Evolutionary conservation across 495 filamentous ascomycete species (phyloP).

Genomic region (Penicillium arizonense): DNA sequence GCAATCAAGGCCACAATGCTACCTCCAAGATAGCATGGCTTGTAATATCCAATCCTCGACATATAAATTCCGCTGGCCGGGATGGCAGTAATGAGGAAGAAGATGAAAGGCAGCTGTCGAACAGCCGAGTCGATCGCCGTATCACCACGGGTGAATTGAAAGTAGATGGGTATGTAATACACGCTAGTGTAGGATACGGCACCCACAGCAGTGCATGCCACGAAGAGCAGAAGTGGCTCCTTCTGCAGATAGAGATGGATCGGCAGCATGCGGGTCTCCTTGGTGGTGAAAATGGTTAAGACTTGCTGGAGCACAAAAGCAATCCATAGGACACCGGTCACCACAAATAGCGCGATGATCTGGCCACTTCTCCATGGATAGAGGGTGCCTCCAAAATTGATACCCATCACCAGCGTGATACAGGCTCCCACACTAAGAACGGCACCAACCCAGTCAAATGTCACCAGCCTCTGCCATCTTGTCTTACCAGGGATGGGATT

Average conservation of each 20-base stretch:
- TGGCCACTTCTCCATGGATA: slow-evolving; percentile 26
- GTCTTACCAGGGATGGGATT: slow-evolving; percentile 40
- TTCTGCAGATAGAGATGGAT: slow-evolving; percentile 35
- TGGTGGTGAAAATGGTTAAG: slow-evolving; percentile 47
- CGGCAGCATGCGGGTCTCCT: slow-evolving; percentile 48
- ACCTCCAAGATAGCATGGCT: slow-evolving; percentile 47
- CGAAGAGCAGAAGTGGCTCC: slow-evolving; percentile 43
- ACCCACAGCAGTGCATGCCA: slow-evolving; percentile 26
- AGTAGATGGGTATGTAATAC: slow-evolving; percentile 53
- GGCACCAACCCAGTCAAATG: slow-evolving; percentile 30
- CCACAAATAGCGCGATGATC: slow-evolving; percentile 25
- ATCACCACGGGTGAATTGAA: slow-evolving; percentile 43
- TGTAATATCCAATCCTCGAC: slow-evolving; percentile 48
- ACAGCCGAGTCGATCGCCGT: slow-evolving; percentile 36
- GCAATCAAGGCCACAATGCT: slow-evolving; percentile 17
- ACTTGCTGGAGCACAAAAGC: slow-evolving; percentile 42
- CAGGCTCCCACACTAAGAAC: slow-evolving; percentile 26
- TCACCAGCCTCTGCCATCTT: slow-evolving; percentile 32
- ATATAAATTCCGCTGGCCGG: slow-evolving; percentile 40
- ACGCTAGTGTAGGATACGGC: slow-evolving; percentile 33
- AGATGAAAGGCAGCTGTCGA: slow-evolving; percentile 30
- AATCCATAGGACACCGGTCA: slow-evolving; percentile 20
- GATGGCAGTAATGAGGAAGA: slow-evolving; percentile 17
- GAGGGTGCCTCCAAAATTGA: slow-evolving; percentile 32
- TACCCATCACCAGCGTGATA: slow-evolving; percentile 22